These are phyloP conservation scores for Annulohypoxylon bovei DNA, from an alignment of 495 filamentous ascomycete species.

Conservation along the genomic window DNA sequence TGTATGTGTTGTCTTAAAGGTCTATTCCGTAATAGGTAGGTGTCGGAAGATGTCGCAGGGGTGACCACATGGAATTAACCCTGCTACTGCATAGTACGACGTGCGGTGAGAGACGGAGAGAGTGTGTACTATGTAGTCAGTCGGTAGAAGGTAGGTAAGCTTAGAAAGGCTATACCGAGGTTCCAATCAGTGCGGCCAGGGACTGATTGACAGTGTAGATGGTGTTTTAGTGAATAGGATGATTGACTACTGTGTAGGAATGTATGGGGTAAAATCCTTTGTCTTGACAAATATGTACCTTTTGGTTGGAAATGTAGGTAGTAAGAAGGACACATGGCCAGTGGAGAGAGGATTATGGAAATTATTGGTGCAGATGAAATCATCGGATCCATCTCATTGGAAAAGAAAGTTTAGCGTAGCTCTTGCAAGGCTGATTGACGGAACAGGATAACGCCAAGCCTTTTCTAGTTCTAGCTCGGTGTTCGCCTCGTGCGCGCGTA, in stretches of 20 bases:
- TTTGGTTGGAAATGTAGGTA: background rate
- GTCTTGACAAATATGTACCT: background rate
- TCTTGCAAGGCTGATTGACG: background rate
- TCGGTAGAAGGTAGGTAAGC: background rate
- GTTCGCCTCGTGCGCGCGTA: conserved; percentile 1
- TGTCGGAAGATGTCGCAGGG: background rate
- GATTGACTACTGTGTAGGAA: background rate
- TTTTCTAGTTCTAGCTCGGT: background rate
- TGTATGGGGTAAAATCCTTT: conserved; percentile 1
- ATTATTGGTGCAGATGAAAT: background rate
- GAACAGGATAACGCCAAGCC: background rate
- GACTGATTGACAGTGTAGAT: background rate
- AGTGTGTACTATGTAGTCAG: background rate
- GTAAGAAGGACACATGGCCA: conserved; percentile 14
- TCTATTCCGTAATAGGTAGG: conserved; percentile 1
- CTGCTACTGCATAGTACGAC: background rate
- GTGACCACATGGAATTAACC: background rate
- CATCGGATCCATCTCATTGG: background rate
- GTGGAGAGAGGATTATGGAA: background rate
- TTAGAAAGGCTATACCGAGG: conserved; percentile 7
- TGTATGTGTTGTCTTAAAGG: background rate
- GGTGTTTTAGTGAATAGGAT: background rate
- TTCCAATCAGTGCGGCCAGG: background rate
- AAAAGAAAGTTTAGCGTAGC: background rate
- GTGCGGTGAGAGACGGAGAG: background rate